Evolutionary conservation across 148 eudicot species (phyloP), one percentile per base, ranked within the genome.

Genomic region (Heliosperma pusillum): DNA sequence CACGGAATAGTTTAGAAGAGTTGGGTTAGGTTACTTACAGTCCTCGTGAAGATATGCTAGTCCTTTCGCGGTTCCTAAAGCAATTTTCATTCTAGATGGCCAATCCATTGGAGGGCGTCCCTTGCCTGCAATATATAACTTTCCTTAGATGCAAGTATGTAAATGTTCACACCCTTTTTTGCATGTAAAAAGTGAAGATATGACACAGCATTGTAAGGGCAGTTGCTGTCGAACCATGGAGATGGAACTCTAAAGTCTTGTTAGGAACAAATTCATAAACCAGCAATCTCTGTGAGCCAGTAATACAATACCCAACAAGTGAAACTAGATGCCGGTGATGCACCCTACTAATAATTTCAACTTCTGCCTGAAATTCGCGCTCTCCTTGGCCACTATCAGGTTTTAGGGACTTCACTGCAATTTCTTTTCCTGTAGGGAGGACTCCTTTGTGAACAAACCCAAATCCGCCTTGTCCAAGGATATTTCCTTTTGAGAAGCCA

Each of bases 291-390:
- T 90, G 79, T n/a, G 81, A 21, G 67, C 97, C 97, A 70, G 83
- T 59, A 10, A 85, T 87, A 84, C 96, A 91, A 26, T 86, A 94
- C 52, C 98, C 98, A 80, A 90, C 97, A 69, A 94, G 82, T 5
- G 96, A 84, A 73, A 94, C 98, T 62, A 94, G 97, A 87, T 91
- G 98, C 77, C 89, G 86, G 73, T 94, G 98, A 83, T 94, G 98
- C n/a, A 94, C 98, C 17, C 98, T 84, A 76, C 91, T 93, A 78
- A 93, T 91, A 69, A 84, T 91, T 74, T 93, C 98, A 81, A 93
- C 89, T 82, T 93, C 97, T 12, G 93, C 97, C 80, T 83, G 90
- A 73, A 93, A 93, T 76, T 93, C 98, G 7, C 93, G 86, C 73
- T 88, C 97, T 6, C 98, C 98, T 50, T 93, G 97, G 10, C 88